Conservation (phyloP, 2,329 filamentous ascomycete genomes). For the Fusarium buxicola region DNA sequence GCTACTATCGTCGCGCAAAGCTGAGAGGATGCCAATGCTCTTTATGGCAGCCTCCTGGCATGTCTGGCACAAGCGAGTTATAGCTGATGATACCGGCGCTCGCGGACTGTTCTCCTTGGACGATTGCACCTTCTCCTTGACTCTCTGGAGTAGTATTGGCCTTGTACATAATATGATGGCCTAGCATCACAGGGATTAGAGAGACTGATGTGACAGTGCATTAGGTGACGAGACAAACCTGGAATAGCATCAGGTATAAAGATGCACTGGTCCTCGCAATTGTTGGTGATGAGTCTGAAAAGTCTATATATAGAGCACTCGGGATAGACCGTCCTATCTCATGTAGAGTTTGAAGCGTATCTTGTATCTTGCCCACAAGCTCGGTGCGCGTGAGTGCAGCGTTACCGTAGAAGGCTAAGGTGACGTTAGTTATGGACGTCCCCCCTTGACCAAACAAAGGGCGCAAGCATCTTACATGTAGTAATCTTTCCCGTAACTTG, state of each 20-base stretch:
- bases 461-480: slow-evolving; percentile 33
- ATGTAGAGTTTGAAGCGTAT: slow-evolving; percentile 33
- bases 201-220: neutral
- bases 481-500: slow-evolving; percentile 46
- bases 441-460: too few species aligned
- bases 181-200: slow-evolving; percentile 9
- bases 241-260: slow-evolving; percentile 45
- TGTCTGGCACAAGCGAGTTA: slow-evolving; percentile 38
- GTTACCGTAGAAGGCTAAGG: slow-evolving; percentile 44
- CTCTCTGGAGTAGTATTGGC: slow-evolving; percentile 45
- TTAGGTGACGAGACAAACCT: slow-evolving; percentile 21
- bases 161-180: slow-evolving; percentile 47
- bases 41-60: slow-evolving; percentile 45
- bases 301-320: slow-evolving; percentile 36
- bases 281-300: slow-evolving; percentile 31
- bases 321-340: slow-evolving; percentile 45
- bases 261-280: slow-evolving; percentile 45
- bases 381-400: slow-evolving; percentile 40
- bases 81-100: slow-evolving; percentile 30
- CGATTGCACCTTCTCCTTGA: slow-evolving; percentile 46
- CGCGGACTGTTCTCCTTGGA: slow-evolving; percentile 15
- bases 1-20: slow-evolving; percentile 36
- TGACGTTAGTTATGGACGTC: neutral
- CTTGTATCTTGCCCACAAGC: slow-evolving; percentile 44
- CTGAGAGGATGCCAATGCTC: slow-evolving; percentile 42